Conservation (phyloP, 2,329 filamentous ascomycete species). For the Endoconidiophora laricicola region DNA sequence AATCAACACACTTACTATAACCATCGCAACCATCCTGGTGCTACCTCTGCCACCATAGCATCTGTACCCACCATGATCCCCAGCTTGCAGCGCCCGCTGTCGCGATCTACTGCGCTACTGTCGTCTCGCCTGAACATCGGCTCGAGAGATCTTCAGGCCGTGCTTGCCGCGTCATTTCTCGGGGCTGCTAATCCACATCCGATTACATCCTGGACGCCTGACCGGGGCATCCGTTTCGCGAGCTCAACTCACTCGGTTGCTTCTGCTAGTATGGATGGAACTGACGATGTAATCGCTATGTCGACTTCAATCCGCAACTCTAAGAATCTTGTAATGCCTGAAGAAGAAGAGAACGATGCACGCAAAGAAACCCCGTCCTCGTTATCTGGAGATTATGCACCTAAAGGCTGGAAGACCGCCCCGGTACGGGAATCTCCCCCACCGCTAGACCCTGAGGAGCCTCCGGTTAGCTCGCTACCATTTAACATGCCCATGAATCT, state of each 20-base stretch:
- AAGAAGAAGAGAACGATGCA: not conserved
- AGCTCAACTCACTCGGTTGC: not conserved
- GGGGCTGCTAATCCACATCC: no score
- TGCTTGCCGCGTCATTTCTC: no score
- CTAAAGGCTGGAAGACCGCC: not conserved
- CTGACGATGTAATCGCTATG: no score
- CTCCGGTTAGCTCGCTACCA: conserved; percentile 24
- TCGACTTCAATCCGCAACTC: no score
- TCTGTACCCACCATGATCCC: not conserved
- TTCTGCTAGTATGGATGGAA: not conserved
- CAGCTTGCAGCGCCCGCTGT: not conserved
- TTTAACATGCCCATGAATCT: conserved; percentile 31
- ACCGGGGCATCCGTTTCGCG: conserved; percentile 8
- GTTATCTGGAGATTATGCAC: no score
- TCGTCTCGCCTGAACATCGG: no score
- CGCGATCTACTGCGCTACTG: not conserved
- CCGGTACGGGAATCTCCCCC: conserved; percentile 1
- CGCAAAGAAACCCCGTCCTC: not conserved
- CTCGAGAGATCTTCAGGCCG: no score
- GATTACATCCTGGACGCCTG: not conserved
- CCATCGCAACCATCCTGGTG: not conserved
- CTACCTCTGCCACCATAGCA: not conserved
- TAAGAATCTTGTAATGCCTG: not conserved
- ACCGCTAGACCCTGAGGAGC: conserved; percentile 14
- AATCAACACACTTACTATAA: not conserved